Percentiles rank a stretch among this genome's conserved stretches.
Conservation (phyloP, 176 grass and related monocot species). For the Aegilops umbellulata region DNA sequence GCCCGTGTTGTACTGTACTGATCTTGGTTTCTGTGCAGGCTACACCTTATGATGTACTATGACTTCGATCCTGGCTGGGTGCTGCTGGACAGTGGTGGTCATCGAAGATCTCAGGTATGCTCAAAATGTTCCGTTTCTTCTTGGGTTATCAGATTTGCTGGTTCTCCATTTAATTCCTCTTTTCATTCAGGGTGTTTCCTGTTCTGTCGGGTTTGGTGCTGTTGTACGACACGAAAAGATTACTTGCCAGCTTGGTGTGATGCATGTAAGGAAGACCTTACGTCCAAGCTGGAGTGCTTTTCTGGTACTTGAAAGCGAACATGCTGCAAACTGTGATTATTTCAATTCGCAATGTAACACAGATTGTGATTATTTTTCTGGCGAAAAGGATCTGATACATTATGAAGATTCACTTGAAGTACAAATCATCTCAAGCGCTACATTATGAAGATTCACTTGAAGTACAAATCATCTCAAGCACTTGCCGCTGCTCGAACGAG, state of each 20-base stretch:
- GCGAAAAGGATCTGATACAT: too few relatives aligned
- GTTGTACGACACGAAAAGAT: too few relatives aligned
- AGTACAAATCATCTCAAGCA: too few relatives aligned
- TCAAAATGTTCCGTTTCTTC: neutral
- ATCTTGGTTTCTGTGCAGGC: neutral
- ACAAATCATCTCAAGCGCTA: too few relatives aligned
- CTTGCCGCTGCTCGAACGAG: too few relatives aligned
- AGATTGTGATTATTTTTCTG: neutral
- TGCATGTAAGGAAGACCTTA: neutral
- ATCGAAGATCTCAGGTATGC: neutral
- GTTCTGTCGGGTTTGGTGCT: neutral
- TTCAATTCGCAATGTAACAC: neutral
- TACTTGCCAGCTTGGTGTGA: neutral
- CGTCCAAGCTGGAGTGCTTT: neutral
- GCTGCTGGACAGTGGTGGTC: neutral
- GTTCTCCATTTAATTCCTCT: neutral
- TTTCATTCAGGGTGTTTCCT: neutral
- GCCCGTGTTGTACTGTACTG: neutral
- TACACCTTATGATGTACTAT: neutral
- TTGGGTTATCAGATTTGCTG: neutral
- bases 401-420: too few relatives aligned
- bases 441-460: too few relatives aligned
- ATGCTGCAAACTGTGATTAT: neutral
- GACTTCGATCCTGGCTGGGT: neutral
- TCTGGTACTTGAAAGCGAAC: neutral